These are phyloP conservation scores for Dactylellina leptospora DNA, from an alignment of 2,329 filamentous ascomycete species.

Conservation along the genomic window DNA sequence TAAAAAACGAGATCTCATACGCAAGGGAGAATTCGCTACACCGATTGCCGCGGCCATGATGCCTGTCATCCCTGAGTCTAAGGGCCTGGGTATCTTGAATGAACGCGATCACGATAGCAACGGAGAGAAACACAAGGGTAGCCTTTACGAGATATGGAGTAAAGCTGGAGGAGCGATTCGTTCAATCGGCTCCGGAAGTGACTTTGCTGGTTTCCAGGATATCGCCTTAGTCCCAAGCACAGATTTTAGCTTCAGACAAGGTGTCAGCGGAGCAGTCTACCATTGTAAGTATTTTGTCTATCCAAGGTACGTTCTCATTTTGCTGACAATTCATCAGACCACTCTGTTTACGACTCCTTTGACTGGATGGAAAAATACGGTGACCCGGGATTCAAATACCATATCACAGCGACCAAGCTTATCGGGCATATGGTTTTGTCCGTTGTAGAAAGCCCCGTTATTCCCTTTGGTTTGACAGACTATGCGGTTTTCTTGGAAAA, in stretches of 20 bases:
- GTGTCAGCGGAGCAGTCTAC: conserved; percentile 57
- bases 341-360: conserved; percentile 89
- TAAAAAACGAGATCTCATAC: conserved; percentile 30
- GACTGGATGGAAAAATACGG: conserved; percentile 82
- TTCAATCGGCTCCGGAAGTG: conserved; percentile 77
- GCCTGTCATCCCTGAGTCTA: conserved; percentile 7
- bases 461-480: conserved; percentile 72
- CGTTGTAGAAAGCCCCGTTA: conserved; percentile 70
- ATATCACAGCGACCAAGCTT: conserved; percentile 72
- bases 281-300: conserved; percentile 70
- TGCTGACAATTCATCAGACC: conserved; percentile 61
- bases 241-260: conserved; percentile 72
- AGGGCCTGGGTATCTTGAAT: conserved; percentile 60
- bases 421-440: conserved; percentile 70
- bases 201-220: conserved; percentile 76
- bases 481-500: conserved; percentile 59
- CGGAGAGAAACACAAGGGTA: conserved; percentile 83
- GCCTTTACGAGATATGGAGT: conserved; percentile 70
- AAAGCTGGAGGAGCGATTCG: conserved; percentile 62
- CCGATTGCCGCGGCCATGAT: conserved; percentile 14
- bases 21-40: conserved; percentile 33
- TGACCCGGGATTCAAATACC: conserved; percentile 74
- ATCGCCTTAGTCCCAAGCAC: conserved; percentile 76
- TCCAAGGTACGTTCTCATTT: not conserved
- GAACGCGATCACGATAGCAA: conserved; percentile 89